Percentiles rank a stretch among this genome's conserved stretches.
These are phyloP conservation scores for Carex pumila DNA, from an alignment of 176 grass and related monocot genomes.

Conservation along the genomic window DNA sequence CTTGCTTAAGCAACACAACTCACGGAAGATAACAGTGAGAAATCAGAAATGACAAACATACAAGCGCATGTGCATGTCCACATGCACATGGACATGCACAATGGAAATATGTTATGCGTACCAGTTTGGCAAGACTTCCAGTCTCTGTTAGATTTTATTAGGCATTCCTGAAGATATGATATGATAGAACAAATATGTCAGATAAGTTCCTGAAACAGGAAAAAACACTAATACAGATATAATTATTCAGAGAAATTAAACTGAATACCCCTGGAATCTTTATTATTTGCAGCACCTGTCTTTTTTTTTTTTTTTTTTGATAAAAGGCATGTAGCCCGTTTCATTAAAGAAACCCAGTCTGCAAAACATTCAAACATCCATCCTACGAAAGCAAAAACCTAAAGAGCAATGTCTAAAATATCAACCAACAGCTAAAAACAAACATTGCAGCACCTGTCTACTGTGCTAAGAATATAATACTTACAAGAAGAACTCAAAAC, in stretches of 20 bases:
- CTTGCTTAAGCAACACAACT: not conserved
- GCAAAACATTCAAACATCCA: too few relatives aligned
- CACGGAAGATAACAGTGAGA: not conserved
- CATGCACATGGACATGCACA: not conserved
- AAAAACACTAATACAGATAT: not conserved
- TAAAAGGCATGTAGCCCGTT: too few relatives aligned
- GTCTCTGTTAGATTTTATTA: slow-evolving; percentile 53
- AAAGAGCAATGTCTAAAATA: too few relatives aligned
- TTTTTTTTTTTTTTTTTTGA: too few relatives aligned
- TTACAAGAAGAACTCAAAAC: too few relatives aligned
- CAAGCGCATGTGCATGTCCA: not conserved
- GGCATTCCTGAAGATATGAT: slow-evolving; percentile 55
- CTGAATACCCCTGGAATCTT: not conserved
- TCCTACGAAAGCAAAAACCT: too few relatives aligned
- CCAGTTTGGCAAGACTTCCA: slow-evolving; percentile 89
- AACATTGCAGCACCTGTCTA: not conserved
- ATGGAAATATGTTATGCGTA: slow-evolving; percentile 18
- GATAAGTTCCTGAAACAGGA: not conserved
- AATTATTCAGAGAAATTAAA: not conserved
- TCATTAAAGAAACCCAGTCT: too few relatives aligned
- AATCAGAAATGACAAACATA: not conserved
- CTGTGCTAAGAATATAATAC: not conserved
- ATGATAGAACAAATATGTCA: not conserved
- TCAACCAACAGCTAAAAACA: too few relatives aligned
- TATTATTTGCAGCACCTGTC: not conserved